Evolutionary conservation across 2,329 filamentous ascomycete genomes (phyloP).

Genomic region (Pseudocercospora fuligena): DNA sequence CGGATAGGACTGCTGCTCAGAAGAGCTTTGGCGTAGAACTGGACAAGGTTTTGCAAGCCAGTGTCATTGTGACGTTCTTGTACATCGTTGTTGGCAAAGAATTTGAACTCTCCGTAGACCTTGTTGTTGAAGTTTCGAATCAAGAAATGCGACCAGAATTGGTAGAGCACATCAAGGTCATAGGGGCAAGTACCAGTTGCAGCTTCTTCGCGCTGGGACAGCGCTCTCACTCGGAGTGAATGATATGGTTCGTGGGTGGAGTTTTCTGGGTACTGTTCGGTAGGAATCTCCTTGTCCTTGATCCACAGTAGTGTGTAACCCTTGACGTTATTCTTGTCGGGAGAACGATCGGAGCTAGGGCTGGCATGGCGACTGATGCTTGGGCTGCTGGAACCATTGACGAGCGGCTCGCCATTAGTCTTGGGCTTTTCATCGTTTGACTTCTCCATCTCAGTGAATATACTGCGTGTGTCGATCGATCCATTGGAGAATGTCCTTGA

Average conservation of each 20-base stretch:
- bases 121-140: slow-evolving; percentile 72
- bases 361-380: slow-evolving; percentile 27
- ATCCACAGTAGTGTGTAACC: slow-evolving; percentile 53
- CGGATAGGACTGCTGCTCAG: slow-evolving; percentile 57
- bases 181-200: slow-evolving; percentile 53
- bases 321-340: slow-evolving; percentile 26
- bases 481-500: slow-evolving; percentile 61
- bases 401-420: slow-evolving; percentile 42
- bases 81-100: slow-evolving; percentile 68
- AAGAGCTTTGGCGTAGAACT: slow-evolving; percentile 67
- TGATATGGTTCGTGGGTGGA: slow-evolving; percentile 55
- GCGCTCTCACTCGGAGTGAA: slow-evolving; percentile 54
- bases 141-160: slow-evolving; percentile 76
- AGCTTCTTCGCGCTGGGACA: slow-evolving; percentile 54
- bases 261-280: slow-evolving; percentile 50
- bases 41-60: slow-evolving; percentile 67
- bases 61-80: slow-evolving; percentile 55
- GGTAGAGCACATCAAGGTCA: slow-evolving; percentile 70
- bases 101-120: slow-evolving; percentile 77
- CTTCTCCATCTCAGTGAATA: slow-evolving; percentile 52
- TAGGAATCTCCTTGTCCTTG: slow-evolving; percentile 53
- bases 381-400: slow-evolving; percentile 31
- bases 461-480: slow-evolving; percentile 59
- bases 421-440: slow-evolving; percentile 42
- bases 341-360: slow-evolving; percentile 23